Conservation (phyloP, 352 stramenopile genomes). For the Phytophthora citricola region DNA sequence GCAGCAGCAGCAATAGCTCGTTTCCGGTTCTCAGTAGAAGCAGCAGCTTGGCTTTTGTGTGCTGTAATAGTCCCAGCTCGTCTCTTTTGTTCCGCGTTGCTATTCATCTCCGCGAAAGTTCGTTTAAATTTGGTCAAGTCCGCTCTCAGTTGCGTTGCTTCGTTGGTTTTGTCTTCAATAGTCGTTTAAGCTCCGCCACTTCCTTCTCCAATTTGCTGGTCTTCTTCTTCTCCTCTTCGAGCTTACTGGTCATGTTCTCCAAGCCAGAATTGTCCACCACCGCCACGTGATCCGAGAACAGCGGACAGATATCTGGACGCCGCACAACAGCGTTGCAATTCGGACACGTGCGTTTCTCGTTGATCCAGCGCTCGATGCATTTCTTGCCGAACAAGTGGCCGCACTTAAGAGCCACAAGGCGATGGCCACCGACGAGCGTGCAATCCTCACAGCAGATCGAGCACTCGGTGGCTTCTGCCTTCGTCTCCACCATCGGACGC, state of each 20-base stretch:
- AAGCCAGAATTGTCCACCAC: constrained; percentile 79
- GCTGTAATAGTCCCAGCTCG: not conserved
- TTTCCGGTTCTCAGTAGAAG: not conserved
- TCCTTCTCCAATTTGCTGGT: constrained; percentile 59
- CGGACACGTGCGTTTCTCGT: constrained; percentile 64
- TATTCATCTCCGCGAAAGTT: constrained; percentile 34
- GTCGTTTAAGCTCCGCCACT: constrained; percentile 44
- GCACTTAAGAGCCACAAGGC: constrained; percentile 71
- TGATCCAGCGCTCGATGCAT: constrained; percentile 80
- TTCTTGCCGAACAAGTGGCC: constrained; percentile 79
- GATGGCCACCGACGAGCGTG: constrained; percentile 61
- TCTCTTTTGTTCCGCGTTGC: constrained; percentile 18
- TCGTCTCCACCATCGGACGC: constrained; percentile 34
- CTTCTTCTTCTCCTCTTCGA: constrained; percentile 57
- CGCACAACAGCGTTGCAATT: constrained; percentile 66
- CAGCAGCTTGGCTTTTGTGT: not conserved
- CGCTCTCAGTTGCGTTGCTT: constrained; percentile 28
- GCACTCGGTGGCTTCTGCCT: constrained; percentile 71
- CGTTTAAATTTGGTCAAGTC: constrained; percentile 45
- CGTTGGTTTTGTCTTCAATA: constrained; percentile 38
- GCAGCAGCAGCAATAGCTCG: not conserved
- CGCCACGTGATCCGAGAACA: constrained; percentile 78
- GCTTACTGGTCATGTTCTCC: constrained; percentile 66
- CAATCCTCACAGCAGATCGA: constrained; percentile 79
- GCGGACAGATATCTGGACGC: constrained; percentile 57